Evolutionary conservation across 129 eudicot genomes (phyloP), one percentile per base, ranked within the genome.

Genomic region (Ambrosia trifida): DNA sequence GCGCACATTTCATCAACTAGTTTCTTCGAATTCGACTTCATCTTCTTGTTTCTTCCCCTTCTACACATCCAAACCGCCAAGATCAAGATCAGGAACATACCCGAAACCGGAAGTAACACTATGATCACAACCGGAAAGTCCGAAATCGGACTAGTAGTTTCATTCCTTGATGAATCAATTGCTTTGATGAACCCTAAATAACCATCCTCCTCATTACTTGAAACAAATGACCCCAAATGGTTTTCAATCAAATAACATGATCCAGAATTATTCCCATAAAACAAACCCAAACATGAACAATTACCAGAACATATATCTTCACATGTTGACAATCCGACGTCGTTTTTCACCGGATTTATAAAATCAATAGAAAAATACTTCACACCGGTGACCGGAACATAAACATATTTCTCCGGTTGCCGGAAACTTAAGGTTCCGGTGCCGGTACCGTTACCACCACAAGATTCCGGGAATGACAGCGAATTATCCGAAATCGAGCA

Each of bases 201-300:
- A 64, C 75, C 78, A 51, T 76, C 69, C 8, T 12, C 67, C 2
- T 79, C 80, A 12, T 40, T 41, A 36, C 72, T 79, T 44, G 76
- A 75, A 56, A 71, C 65, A 3, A 91, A 41, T 3, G 97, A 86
- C 41, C 96, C 97, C 47, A 91, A n/a, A 53, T 74, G 68, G 45
- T 84, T 75, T 45, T 73, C 74, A 51, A 91, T 70, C 40, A 64
- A 41, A 77, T 84, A 84, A 81, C 97, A 91, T 53, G 89, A 84
- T 14, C 91, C 89, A n/a, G 87, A 78, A 16, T 83, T 72, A 60
- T 79, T 86, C 13, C 70, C 80, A 58, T 75, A 79, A 82, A 84
- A 91, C 50, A 91, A 7, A 7, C 83, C 97, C 72, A 88, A 81
- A 77, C 97, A 91, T 54, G 91, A 41, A 70, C 97, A 91, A 18